phyloP scores from a whole-genome alignment of 345 rosid species.

The Corchorus capsularis region DNA sequence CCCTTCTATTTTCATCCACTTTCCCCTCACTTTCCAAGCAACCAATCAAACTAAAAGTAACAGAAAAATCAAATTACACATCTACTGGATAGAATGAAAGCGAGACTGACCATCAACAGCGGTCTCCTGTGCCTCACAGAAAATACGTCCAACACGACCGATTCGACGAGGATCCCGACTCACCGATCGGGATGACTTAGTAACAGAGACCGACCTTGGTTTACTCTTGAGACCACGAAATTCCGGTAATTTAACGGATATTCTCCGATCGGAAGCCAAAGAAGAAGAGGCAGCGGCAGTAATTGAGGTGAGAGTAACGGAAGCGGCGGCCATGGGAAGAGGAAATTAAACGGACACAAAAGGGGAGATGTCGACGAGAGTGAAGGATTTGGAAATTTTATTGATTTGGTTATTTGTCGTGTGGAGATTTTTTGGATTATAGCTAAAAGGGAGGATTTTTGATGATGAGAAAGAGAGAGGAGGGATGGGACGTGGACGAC shows the following conservation, averaged over 20 bases:
- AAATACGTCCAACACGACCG: conserved; percentile 23
- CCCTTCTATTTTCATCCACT: background rate
- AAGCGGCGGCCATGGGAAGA: conserved; percentile 22
- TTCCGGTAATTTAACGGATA: conserved; percentile 14
- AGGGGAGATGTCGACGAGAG: conserved; percentile 1
- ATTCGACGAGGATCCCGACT: background rate
- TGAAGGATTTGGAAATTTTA: background rate
- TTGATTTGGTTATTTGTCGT: background rate
- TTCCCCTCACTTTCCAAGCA: background rate
- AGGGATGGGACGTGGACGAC: background rate
- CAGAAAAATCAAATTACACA: background rate
- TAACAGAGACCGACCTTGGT: background rate
- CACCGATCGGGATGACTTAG: conserved; percentile 19
- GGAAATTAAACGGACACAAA: background rate
- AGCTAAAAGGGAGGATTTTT: background rate
- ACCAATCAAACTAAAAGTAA: conserved; percentile 2
- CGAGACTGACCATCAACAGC: conserved; percentile 28
- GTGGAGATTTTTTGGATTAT: conserved; percentile 10
- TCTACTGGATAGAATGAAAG: background rate
- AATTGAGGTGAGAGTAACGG: conserved; percentile 5
- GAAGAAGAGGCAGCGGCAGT: conserved; percentile 22
- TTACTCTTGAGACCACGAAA: conserved; percentile 28
- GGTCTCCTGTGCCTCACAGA: conserved; percentile 35
- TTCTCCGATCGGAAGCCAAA: conserved; percentile 11
- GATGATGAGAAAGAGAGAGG: background rate